Conservation (phyloP, 805 yeast genomes). For the Wickerhamiella vanderwaltii region DNA sequence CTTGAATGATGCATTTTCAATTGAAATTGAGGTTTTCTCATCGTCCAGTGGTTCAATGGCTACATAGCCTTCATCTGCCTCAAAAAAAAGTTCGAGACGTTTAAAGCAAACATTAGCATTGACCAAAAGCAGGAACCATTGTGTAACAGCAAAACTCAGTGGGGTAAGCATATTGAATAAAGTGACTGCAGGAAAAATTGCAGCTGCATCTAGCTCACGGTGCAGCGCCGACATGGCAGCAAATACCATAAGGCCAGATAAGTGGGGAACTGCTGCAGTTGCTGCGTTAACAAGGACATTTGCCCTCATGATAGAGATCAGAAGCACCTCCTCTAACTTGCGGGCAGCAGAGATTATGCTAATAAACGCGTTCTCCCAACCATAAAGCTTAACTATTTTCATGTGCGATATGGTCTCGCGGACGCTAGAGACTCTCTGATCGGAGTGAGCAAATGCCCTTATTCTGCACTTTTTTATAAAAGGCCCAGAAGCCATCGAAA, state of each 20-base stretch:
- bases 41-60: slow-evolving; percentile 18
- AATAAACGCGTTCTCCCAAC: slow-evolving; percentile 80
- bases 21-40: not conserved
- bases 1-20: slow-evolving; percentile 41
- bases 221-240: slow-evolving; percentile 37
- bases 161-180: slow-evolving; percentile 61
- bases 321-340: slow-evolving; percentile 40
- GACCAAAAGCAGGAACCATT: slow-evolving; percentile 33
- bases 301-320: slow-evolving; percentile 40
- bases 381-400: slow-evolving; percentile 74
- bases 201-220: slow-evolving; percentile 40
- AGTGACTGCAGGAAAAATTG: slow-evolving; percentile 58
- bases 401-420: slow-evolving; percentile 69
- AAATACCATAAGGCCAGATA: slow-evolving; percentile 57
- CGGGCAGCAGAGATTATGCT: slow-evolving; percentile 45
- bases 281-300: slow-evolving; percentile 42
- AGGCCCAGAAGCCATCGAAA: slow-evolving; percentile 38
- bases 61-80: slow-evolving; percentile 31
- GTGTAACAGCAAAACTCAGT: slow-evolving; percentile 45
- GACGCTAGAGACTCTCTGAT: slow-evolving; percentile 58
- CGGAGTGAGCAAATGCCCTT: slow-evolving; percentile 54
- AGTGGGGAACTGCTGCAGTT: slow-evolving; percentile 58
- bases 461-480: slow-evolving; percentile 44
- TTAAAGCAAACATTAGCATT: slow-evolving; percentile 29
- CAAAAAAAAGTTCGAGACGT: slow-evolving; percentile 20